Evolutionary conservation across 202 grass and related monocot genomes (phyloP).

Genomic region (Saccharum hybrid): DNA sequence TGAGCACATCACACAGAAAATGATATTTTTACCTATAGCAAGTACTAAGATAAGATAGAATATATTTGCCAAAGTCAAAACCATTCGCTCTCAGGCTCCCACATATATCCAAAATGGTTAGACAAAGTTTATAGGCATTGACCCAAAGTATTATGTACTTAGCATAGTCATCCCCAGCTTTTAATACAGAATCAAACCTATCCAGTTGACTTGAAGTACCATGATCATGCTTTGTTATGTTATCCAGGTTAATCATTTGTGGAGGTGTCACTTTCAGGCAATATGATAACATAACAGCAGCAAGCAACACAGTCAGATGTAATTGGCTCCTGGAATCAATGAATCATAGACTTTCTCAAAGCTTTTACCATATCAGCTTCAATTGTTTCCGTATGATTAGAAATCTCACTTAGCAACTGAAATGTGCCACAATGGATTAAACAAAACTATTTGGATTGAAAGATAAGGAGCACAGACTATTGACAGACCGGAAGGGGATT

Average conservation of each 20-base stretch:
- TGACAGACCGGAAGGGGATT: neutral
- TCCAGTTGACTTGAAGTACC: conserved; percentile 44
- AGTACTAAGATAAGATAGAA: conserved; percentile 6
- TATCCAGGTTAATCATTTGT: conserved; percentile 46
- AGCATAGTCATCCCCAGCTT: conserved; percentile 10
- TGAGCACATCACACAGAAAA: conserved; percentile 32
- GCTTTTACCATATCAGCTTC: conserved; percentile 8
- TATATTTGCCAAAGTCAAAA: neutral
- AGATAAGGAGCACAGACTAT: neutral
- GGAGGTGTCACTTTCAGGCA: conserved; percentile 35
- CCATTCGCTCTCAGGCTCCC: conserved; percentile 16
- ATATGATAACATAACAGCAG: conserved; percentile 32
- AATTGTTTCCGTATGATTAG: conserved; percentile 12
- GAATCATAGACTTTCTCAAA: conserved; percentile 13
- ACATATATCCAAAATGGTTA: conserved; percentile 26
- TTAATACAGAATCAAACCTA: conserved; percentile 44
- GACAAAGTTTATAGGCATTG: conserved; percentile 32
- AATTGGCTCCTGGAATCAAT: conserved; percentile 21
- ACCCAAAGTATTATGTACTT: conserved; percentile 25
- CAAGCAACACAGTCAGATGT: conserved; percentile 32
- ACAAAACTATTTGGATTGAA: neutral
- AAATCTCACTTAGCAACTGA: conserved; percentile 8
- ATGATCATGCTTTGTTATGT: conserved; percentile 30
- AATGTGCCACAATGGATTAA: conserved; percentile 15
- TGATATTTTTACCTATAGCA: conserved; percentile 16